These are phyloP conservation scores for Lachancea dasiensis DNA, from an alignment of 805 yeast genomes.

Conservation along the genomic window DNA sequence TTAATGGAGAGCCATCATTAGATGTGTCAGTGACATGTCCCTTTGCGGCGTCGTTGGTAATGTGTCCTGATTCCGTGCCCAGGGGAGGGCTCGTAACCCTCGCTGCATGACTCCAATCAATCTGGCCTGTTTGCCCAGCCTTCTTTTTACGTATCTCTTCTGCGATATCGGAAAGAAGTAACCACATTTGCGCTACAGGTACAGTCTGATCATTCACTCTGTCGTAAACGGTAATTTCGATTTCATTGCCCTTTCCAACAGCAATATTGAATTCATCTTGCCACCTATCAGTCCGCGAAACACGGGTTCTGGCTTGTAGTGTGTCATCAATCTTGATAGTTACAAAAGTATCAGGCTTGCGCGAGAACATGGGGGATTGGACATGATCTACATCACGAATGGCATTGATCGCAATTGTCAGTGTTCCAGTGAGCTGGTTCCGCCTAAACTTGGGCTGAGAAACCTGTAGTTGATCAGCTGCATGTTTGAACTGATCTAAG, in stretches of 20 bases:
- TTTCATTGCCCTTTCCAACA: constrained; percentile 87
- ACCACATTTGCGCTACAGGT: constrained; percentile 93
- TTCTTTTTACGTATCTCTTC: constrained; percentile 92
- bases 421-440: constrained; percentile 76
- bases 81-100: constrained; percentile 14
- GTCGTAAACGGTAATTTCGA: constrained; percentile 84
- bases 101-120: constrained; percentile 43
- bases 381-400: constrained; percentile 90
- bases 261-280: constrained; percentile 72
- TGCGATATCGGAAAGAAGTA: constrained; percentile 81
- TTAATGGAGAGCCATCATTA: not conserved
- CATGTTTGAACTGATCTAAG: constrained; percentile 48
- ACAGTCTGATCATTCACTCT: constrained; percentile 55
- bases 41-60: not conserved
- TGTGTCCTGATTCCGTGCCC: constrained; percentile 1
- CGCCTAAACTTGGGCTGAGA: constrained; percentile 70
- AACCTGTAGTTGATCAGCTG: constrained; percentile 54
- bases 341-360: constrained; percentile 73
- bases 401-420: constrained; percentile 66
- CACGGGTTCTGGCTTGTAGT: constrained; percentile 67
- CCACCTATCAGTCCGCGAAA: constrained; percentile 74
- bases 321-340: constrained; percentile 85
- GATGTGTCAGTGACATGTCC: not conserved
- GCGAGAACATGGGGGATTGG: constrained; percentile 72
- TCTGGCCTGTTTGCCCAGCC: constrained; percentile 52